phyloP scores from a whole-genome alignment of 805 yeast species.

The Saturnispora mendoncae region DNA sequence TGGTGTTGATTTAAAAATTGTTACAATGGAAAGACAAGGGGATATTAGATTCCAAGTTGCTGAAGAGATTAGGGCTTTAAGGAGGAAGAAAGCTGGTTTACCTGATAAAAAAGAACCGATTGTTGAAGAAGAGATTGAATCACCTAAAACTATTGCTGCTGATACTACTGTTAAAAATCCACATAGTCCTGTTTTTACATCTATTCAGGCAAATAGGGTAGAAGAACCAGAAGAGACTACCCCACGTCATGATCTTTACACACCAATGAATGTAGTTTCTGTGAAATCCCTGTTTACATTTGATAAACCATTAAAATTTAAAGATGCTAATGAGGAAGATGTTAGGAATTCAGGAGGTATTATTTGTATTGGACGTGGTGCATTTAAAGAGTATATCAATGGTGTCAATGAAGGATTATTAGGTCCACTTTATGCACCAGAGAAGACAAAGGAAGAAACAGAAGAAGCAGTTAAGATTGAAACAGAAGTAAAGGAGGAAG shows the following conservation, averaged over 20 bases:
- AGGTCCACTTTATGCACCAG: conserved; percentile 65
- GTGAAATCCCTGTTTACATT: conserved; percentile 30
- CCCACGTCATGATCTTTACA: conserved; percentile 31
- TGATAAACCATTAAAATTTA: conserved; percentile 22
- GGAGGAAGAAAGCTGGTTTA: conserved; percentile 37
- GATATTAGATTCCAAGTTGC: conserved; percentile 78
- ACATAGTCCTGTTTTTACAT: conserved; percentile 7
- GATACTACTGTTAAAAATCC: conserved; percentile 10
- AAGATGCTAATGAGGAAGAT: conserved; percentile 39
- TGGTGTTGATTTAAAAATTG: conserved; percentile 74
- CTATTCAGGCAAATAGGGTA: conserved; percentile 8
- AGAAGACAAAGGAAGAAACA: conserved; percentile 7
- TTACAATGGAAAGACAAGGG: conserved; percentile 79
- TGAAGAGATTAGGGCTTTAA: conserved; percentile 61
- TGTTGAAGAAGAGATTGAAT: not conserved
- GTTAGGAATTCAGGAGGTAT: conserved; percentile 68
- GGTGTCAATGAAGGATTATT: conserved; percentile 93
- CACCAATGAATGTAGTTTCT: conserved; percentile 46
- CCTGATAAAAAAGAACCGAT: conserved; percentile 13
- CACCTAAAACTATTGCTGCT: no score
- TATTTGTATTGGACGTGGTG: conserved; percentile 89
- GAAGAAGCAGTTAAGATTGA: conserved; percentile 12
- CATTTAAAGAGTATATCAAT: conserved; percentile 81
- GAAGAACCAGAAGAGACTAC: conserved; percentile 18
- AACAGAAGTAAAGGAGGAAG: no score